Base-by-base conservation (phyloP, 129 eudicot species). In the Centella asiatica region DNA sequence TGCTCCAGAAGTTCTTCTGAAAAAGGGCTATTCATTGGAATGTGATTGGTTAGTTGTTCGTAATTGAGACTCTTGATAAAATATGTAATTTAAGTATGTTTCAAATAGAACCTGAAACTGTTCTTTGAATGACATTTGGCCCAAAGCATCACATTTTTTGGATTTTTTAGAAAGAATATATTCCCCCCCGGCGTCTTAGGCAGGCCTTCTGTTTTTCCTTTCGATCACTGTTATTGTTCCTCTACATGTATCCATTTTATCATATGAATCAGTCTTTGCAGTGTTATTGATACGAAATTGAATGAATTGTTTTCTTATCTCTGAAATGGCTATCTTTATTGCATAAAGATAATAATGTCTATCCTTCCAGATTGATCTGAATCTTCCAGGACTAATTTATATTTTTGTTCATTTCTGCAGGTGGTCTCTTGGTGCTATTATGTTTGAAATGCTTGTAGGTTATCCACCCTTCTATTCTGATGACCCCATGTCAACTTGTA, bases 401-500 rank as follows among this genome's bases (percentile, higher is more conserved):
- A 11, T 14, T 33, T 9, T 69, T 69, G 12, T 34, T 74, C 31
- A 55, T n/a, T n/a, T 85, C 48, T 77, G 61, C 66, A 86, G 97
- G 97, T 90, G 97, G 95, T 90, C 97, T 54, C 95, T 90, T 61
- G 97, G 97, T 66, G 97, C 97, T 49, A 90, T 90, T 47, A 83
- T 90, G 97, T 90, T 69, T 70, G 97, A 90, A 79, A 90, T 90
- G 97, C 95, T 90, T 37, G 90, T 90, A 14, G 97, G 97, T 9
- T 90, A 90, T 78, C 97, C 97, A 44, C 97, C 97, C 48, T 90
- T 90, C 67, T 90, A 90, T 74, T 90, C 97, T 47, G 97, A 90
- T 77, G 97, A 90, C 64, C 97, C 97, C n/a, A 90, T 90, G 95
- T 83, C 97, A 65, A 90, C 97, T 17, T 90, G 97, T 75, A 72